phyloP scores from a whole-genome alignment of 495 filamentous ascomycete species.

The Penicillium lagena region DNA sequence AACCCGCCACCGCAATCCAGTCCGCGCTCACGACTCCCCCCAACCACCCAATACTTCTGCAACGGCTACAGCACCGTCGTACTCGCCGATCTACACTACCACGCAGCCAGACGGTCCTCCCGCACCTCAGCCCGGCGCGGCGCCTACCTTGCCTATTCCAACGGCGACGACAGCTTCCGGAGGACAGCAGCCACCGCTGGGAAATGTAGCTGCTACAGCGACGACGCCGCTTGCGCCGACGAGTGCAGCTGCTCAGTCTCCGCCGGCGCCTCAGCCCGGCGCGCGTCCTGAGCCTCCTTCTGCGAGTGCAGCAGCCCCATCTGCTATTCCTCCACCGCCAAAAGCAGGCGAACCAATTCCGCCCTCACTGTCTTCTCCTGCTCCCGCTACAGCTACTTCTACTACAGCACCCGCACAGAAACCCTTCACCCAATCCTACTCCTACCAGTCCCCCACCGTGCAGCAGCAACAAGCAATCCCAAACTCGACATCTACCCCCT shows the following conservation, averaged over 20 bases:
- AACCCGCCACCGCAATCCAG: conserved; percentile 35
- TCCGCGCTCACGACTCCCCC: conserved; percentile 12
- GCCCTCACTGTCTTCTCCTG: conserved; percentile 13
- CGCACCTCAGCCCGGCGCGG: conserved; percentile 37
- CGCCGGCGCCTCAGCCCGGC: conserved; percentile 59
- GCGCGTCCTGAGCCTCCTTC: conserved; percentile 32
- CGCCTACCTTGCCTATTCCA: conserved; percentile 15
- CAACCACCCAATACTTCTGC: conserved; percentile 19
- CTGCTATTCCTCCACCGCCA: conserved; percentile 46
- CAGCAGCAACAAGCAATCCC: conserved; percentile 13
- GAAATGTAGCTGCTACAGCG: too few relatives aligned
- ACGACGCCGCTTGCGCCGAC: not conserved
- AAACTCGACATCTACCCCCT: conserved; percentile 34
- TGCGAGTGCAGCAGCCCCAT: conserved; percentile 9
- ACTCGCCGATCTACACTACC: conserved; percentile 38
- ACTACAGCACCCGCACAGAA: conserved; percentile 27
- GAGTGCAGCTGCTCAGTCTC: conserved; percentile 12
- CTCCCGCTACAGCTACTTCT: not conserved
- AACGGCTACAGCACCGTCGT: conserved; percentile 31
- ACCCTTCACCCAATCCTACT: conserved; percentile 11
- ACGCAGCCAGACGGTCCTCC: conserved; percentile 32
- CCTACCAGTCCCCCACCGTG: conserved; percentile 6
- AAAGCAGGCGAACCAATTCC: conserved; percentile 39
- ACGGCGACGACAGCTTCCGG: conserved; percentile 7
- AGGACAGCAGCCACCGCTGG: too few relatives aligned